Evolutionary conservation across 129 eudicot genomes (phyloP).

Genomic region (Arctium lappa): DNA sequence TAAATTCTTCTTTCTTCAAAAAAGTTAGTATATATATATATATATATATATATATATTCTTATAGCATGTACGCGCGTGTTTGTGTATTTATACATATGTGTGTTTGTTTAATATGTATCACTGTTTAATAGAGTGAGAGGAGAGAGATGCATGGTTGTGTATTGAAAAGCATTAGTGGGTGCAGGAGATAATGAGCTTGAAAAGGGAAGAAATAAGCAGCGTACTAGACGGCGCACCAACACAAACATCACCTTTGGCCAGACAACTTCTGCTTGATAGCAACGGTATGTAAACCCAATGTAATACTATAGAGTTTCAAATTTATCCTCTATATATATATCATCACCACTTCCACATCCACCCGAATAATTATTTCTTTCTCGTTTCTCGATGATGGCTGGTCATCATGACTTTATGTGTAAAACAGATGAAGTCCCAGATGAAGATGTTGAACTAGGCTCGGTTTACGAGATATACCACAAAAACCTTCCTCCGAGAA

Average conservation of each 20-base stretch:
- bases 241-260: slow-evolving; percentile 30
- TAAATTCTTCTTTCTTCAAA: background rate
- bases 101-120: background rate
- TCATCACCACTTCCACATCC: slow-evolving; percentile 4
- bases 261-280: slow-evolving; percentile 31
- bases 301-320: background rate
- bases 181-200: slow-evolving; percentile 40
- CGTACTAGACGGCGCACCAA: slow-evolving; percentile 33
- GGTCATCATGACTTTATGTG: slow-evolving; percentile 6
- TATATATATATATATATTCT: background rate
- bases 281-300: slow-evolving; percentile 23
- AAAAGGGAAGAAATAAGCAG: slow-evolving; percentile 37
- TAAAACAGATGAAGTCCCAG: slow-evolving; percentile 26
- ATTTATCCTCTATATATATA: background rate
- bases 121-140: background rate
- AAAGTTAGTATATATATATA: background rate
- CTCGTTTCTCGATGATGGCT: slow-evolving; percentile 16
- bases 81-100: background rate
- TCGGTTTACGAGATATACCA: slow-evolving; percentile 77
- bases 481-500: slow-evolving; percentile 49
- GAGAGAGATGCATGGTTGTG: background rate
- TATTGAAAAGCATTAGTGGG: slow-evolving; percentile 6
- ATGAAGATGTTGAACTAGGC: slow-evolving; percentile 48
- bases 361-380: background rate
- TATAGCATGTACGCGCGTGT: background rate